Conservation (phyloP, 2,329 filamentous ascomycete genomes). For the Ophiostoma ulmi region DNA sequence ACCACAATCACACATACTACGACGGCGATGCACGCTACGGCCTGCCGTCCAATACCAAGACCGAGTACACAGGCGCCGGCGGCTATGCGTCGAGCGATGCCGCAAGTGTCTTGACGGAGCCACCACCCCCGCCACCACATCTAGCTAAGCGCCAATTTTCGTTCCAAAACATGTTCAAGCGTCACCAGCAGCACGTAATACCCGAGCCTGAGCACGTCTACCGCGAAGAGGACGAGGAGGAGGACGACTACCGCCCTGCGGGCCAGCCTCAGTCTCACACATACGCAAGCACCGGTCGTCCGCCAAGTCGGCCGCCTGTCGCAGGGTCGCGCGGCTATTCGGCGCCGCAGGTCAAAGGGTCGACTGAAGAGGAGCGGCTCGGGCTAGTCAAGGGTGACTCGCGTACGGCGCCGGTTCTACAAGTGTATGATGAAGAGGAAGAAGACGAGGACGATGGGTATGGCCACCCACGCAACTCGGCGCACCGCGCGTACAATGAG, state of each 20-base stretch:
- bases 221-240: background rate
- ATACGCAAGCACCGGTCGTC: background rate
- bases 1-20: slow-evolving; percentile 30
- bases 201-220: background rate
- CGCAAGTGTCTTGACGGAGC: slow-evolving; percentile 36
- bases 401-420: slow-evolving; percentile 35
- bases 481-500: slow-evolving; percentile 1
- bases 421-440: slow-evolving; percentile 37
- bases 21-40: slow-evolving; percentile 45
- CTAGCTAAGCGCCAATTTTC: slow-evolving; percentile 74
- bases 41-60: slow-evolving; percentile 41
- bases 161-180: slow-evolving; percentile 78
- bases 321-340: slow-evolving; percentile 37
- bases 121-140: slow-evolving; percentile 60
- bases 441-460: slow-evolving; percentile 32
- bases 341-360: slow-evolving; percentile 44
- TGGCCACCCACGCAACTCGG: background rate
- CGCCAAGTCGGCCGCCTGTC: slow-evolving; percentile 21
- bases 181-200: slow-evolving; percentile 38
- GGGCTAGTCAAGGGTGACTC: slow-evolving; percentile 75
- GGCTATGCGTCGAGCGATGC: slow-evolving; percentile 40
- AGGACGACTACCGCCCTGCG: background rate
- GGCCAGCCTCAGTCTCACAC: slow-evolving; percentile 6
- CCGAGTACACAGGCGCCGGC: slow-evolving; percentile 44
- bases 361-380: slow-evolving; percentile 75